Evolutionary conservation across 148 eudicot species (phyloP).

Genomic region (Beta vulgaris): DNA sequence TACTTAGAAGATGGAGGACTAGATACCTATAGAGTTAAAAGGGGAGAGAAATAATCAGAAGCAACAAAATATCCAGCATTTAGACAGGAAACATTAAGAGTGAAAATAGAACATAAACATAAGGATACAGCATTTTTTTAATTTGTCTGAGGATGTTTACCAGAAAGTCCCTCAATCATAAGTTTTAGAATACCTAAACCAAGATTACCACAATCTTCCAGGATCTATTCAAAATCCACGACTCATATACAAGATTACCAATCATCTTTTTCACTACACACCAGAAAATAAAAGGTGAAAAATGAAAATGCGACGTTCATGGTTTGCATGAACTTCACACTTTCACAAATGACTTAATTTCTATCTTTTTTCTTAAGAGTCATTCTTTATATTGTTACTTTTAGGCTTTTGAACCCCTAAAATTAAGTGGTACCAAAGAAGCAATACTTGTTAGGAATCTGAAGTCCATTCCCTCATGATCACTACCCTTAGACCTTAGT

Average conservation of each 20-base stretch:
- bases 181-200: neutral
- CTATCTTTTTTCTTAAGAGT: neutral
- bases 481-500: too few relatives aligned
- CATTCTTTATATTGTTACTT: too few relatives aligned
- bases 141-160: neutral
- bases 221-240: neutral
- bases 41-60: neutral
- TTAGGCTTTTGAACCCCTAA: neutral
- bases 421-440: too few relatives aligned
- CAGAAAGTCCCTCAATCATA: neutral
- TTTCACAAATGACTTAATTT: neutral
- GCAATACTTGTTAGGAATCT: too few relatives aligned
- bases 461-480: too few relatives aligned
- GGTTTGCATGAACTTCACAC: neutral
- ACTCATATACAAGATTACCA: neutral
- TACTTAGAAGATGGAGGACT: constrained; percentile 30
- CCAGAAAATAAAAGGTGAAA: neutral
- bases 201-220: neutral
- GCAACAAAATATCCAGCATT: neutral
- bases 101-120: neutral
- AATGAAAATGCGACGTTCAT: neutral
- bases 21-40: constrained; percentile 38
- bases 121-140: neutral
- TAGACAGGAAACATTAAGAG: neutral
- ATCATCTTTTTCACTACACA: neutral